phyloP scores from a whole-genome alignment of 495 filamentous ascomycete species.

The Podospora pseudoanserina region DNA sequence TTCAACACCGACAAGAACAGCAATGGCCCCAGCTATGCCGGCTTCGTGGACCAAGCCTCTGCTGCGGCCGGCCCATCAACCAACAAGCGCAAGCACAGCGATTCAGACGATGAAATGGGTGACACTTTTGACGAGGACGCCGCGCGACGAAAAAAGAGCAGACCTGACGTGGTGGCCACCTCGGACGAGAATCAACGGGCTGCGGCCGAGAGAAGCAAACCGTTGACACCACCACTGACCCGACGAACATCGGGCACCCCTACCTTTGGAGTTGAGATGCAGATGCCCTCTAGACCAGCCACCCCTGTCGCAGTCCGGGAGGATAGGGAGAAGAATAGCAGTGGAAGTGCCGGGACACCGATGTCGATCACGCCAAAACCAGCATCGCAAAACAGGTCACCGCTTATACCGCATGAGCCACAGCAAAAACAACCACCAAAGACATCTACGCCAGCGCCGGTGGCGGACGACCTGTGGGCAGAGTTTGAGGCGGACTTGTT shows the following conservation, averaged over 20 bases:
- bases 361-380: slow-evolving; percentile 33
- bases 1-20: slow-evolving; percentile 17
- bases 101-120: slow-evolving; percentile 34
- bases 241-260: slow-evolving; percentile 40
- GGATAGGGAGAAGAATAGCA: slow-evolving; percentile 7
- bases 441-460: slow-evolving; percentile 23
- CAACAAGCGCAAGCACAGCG: slow-evolving; percentile 42
- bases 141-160: slow-evolving; percentile 43
- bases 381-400: slow-evolving; percentile 34
- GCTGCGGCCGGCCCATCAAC: slow-evolving; percentile 1
- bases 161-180: slow-evolving; percentile 25
- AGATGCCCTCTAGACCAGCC: slow-evolving; percentile 54
- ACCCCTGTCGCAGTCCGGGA: slow-evolving; percentile 40
- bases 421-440: slow-evolving; percentile 11
- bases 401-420: slow-evolving; percentile 36
- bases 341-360: slow-evolving; percentile 21
- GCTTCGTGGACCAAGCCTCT: slow-evolving; percentile 10
- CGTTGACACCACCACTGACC: slow-evolving; percentile 33
- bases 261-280: slow-evolving; percentile 47
- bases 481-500: slow-evolving; percentile 86
- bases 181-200: slow-evolving; percentile 23
- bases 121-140: slow-evolving; percentile 37
- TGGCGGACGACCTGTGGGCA: slow-evolving; percentile 86
- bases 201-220: slow-evolving; percentile 12
- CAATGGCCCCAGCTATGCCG: slow-evolving; percentile 17